phyloP scores from a whole-genome alignment of 129 eudicot species.

The Chrysanthemum seticuspe region DNA sequence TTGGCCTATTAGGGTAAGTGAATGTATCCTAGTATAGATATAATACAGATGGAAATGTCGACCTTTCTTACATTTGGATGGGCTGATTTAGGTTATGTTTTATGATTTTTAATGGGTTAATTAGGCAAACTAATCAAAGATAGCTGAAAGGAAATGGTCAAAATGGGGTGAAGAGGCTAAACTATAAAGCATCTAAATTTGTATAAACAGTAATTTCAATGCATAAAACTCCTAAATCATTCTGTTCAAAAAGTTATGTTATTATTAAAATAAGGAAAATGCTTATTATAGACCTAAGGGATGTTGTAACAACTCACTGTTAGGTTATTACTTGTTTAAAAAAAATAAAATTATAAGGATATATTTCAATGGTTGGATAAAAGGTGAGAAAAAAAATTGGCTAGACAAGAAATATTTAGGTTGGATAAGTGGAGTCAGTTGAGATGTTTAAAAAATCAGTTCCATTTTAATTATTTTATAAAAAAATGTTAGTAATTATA shows the following conservation, averaged over 20 bases:
- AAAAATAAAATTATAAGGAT: too few species aligned
- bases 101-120: not conserved
- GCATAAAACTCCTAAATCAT: conserved; percentile 8
- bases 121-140: not conserved
- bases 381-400: too few species aligned
- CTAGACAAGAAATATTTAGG: too few species aligned
- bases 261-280: not conserved
- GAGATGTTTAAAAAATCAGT: too few species aligned
- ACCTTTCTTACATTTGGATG: not conserved
- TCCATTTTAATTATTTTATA: too few species aligned
- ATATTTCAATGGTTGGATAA: too few species aligned
- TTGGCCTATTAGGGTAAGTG: conserved; percentile 51
- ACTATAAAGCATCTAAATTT: not conserved
- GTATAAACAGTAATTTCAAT: not conserved
- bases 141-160: not conserved
- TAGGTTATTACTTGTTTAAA: too few species aligned
- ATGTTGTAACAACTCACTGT: too few species aligned
- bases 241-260: not conserved
- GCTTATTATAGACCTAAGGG: too few species aligned
- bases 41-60: not conserved
- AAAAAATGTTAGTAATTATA: too few species aligned
- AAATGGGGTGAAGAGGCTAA: not conserved
- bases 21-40: not conserved
- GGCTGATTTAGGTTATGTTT: not conserved
- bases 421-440: too few species aligned